Percentiles rank a stretch among this genome's conserved stretches.
Conservation (phyloP, 805 yeast species). For the Candida tallmaniae region DNA sequence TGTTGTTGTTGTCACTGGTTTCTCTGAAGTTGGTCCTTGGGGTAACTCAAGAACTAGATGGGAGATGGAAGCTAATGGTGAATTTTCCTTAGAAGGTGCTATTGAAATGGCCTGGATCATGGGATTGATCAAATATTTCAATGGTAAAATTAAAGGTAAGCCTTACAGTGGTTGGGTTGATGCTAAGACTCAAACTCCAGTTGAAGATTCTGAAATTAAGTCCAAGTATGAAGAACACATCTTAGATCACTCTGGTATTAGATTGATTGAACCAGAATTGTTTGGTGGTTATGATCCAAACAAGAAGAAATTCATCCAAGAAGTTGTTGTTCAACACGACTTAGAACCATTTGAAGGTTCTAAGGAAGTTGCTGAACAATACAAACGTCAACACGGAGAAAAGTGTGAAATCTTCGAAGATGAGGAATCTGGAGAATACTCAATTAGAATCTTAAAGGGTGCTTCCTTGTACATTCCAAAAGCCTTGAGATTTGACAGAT, state of each 20-base stretch:
- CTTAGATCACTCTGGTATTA: constrained; percentile 91
- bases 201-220: constrained; percentile 93
- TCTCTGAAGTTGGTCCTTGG: constrained; percentile 99
- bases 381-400: constrained; percentile 90
- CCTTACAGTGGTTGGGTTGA: constrained; percentile 98
- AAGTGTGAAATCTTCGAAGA: constrained; percentile 87
- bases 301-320: constrained; percentile 90
- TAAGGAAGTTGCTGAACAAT: constrained; percentile 91
- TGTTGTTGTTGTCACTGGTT: constrained; percentile 95
- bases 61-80: constrained; percentile 98
- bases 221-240: constrained; percentile 84
- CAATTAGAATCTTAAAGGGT: constrained; percentile 88
- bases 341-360: constrained; percentile 94
- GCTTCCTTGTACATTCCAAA: constrained; percentile 89
- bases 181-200: constrained; percentile 86
- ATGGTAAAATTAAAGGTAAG: constrained; percentile 83
- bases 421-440: constrained; percentile 85
- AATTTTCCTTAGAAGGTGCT: constrained; percentile 94
- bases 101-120: constrained; percentile 99
- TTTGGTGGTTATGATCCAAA: constrained; percentile 93
- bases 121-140: constrained; percentile 95
- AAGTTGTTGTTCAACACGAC: constrained; percentile 94
- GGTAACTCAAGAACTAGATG: constrained; percentile 98
- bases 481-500: constrained; percentile 69
- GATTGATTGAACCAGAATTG: constrained; percentile 93